Evolutionary conservation across 2,329 filamentous ascomycete species (phyloP), one percentile per base, ranked within the genome.

Genomic region (Endocalyx cinctus): DNA sequence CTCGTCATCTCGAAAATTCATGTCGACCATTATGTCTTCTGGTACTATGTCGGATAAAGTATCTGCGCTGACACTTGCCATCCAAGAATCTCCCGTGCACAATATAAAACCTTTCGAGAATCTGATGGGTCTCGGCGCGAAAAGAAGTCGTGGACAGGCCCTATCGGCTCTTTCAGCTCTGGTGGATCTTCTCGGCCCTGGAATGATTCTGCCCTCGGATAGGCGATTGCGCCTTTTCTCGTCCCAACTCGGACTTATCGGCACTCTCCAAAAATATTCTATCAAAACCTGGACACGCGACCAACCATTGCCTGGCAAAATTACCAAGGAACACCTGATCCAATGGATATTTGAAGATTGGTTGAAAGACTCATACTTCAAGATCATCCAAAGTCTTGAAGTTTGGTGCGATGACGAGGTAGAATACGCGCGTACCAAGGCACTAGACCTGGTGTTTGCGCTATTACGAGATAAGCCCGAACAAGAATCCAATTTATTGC

Each of bases 31-130:
- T 58, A 96, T 97, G 86, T 71, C 87, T 8, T 94, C 89, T 2
- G 92, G 92, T 69, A 98, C 94, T 8, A 77, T 97, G 48, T 94
- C 88, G 35, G 92, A 98, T 60, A 97, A 96, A 60, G 84, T 97
- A 27, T 98, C 92, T 3, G 94, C 92, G 4, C 69, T 98, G 52
- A 98, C 92, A 5, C 70, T 98, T 47, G 84, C 92, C 35, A 81
- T 96, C 10, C 94, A 98, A 65, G 92, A 98, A 61, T 97, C 94
- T 7, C 92, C 92, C 13, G 67, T 97, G 32, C 92, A 98, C 61
- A 97, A 89, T 41, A 82, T 79, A 43, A 90, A 92, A 54, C 84
- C 89, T 1, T 80, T 97, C 42, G 90, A 97, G 49, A 87, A 79
- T 42, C 68, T 98, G 29, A 70, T 97, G 45, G 75, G 66, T 2